These are phyloP conservation scores for Pyrenopolyporus hunteri DNA, from an alignment of 495 filamentous ascomycete genomes.

Conservation along the genomic window DNA sequence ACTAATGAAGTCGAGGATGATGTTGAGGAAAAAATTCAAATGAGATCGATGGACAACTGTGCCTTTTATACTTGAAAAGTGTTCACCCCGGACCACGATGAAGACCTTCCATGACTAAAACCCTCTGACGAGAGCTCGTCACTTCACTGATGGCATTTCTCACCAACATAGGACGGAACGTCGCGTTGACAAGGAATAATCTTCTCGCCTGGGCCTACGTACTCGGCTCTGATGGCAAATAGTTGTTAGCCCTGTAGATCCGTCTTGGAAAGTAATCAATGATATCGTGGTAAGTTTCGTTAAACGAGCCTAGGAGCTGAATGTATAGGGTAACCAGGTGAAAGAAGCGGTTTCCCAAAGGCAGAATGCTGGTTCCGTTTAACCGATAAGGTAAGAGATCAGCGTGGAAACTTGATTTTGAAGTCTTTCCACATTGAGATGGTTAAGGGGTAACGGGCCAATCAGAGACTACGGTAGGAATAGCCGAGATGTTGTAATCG, in stretches of 20 bases:
- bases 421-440: constrained; percentile 20
- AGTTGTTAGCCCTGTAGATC: not conserved
- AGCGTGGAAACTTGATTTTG: constrained; percentile 2
- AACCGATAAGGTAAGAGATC: constrained; percentile 24
- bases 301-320: constrained; percentile 2
- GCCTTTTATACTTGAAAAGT: constrained; percentile 35
- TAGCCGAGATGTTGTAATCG: constrained; percentile 23
- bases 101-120: not conserved
- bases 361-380: constrained; percentile 8
- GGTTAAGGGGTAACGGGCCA: not conserved
- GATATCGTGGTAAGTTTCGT: constrained; percentile 2
- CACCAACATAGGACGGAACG: too few species aligned
- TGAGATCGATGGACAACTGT: constrained; percentile 11
- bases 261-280: not conserved
- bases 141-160: constrained; percentile 3
- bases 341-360: constrained; percentile 5
- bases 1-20: constrained; percentile 23
- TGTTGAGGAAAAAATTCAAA: constrained; percentile 22
- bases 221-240: not conserved
- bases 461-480: constrained; percentile 19
- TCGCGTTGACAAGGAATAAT: constrained; percentile 7
- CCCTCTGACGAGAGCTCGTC: constrained; percentile 6
- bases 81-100: not conserved
- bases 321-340: constrained; percentile 11
- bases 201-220: not conserved